Evolutionary conservation across 768 basidiomycete species (phyloP), one percentile per base, ranked within the genome.

Genomic region (Termitomyces sp.): DNA sequence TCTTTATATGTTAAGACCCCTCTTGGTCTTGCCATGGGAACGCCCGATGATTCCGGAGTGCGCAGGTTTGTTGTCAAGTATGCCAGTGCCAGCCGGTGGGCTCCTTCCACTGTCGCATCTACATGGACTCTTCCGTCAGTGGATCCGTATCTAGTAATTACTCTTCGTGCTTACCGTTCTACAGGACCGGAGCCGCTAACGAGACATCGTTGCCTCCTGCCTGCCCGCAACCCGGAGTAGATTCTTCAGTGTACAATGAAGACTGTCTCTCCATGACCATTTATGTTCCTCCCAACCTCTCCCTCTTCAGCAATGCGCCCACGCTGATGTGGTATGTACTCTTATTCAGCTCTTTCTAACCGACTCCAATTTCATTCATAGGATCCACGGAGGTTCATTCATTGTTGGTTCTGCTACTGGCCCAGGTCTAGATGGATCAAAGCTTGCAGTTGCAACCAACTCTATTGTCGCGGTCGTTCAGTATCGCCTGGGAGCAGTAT

Each of bases 311-410:
- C 69, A 62, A 63, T 44, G 76, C 72, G 0, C 80, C 86, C 3
- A 81, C 81, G 20, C 65, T 92, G 56, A 67, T 87, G 60, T 87
- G 89, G 88, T 85, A 67, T 29, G 79, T 72, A 3, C 34, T 29
- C 8, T 54, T 31, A 50, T 42, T 18, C 16, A 31, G 18, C 44
- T 53, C 13, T 39, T 29, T 24, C 13, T 20, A 39, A 24, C 37
- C 4, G 34, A 57, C 22, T 48, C 39, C 24, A 43, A 22, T 43
- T 18, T 43, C n/a, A 42, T 26, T 50, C 34, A 39, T 36, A 90
- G 90, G 92, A 78, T 94, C 53, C 94, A 94, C 62, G 94, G 93
- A 10, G 93, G 94, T 22, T 92, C 92, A 0, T 91, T 89, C 69
- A 72, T 82, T 50, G 63, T 74, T 4, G 92, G 94, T 7, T 86